These are phyloP conservation scores for Colletotrichum karsti DNA, from an alignment of 2,329 filamentous ascomycete genomes.

Conservation along the genomic window DNA sequence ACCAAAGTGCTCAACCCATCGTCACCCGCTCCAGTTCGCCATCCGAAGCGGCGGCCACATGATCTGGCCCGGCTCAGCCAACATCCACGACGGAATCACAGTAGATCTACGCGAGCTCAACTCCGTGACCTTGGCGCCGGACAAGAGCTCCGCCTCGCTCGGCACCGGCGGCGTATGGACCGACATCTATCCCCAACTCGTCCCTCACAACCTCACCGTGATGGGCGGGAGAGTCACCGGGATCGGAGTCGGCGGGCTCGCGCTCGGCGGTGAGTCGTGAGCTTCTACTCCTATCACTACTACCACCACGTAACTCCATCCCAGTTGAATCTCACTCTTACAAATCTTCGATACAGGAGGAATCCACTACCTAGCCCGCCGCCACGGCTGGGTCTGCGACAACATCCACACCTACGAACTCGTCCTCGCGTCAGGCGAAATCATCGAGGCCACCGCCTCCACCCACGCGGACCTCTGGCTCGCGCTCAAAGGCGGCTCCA, in stretches of 20 bases:
- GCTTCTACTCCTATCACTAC: rapidly evolving
- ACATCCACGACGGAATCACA: conserved; percentile 14
- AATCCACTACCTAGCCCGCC: conserved; percentile 33
- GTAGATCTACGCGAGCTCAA: conserved; percentile 7
- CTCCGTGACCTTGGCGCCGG: not conserved
- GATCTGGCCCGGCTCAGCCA: conserved; percentile 10
- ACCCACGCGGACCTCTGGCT: conserved; percentile 48
- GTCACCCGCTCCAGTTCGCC: not conserved
- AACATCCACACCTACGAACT: conserved; percentile 50
- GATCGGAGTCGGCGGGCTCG: not conserved
- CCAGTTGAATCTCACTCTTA: not conserved
- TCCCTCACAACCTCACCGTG: not conserved
- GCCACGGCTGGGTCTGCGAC: conserved; percentile 52
- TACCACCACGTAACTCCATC: rapidly evolving
- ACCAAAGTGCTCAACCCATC: not conserved
- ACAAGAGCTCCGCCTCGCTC: not conserved
- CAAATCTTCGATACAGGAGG: too few species aligned
- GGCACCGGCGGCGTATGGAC: not conserved
- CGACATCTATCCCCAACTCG: not conserved
- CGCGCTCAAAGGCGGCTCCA: conserved; percentile 53
- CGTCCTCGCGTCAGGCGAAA: conserved; percentile 48
- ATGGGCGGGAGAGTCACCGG: not conserved
- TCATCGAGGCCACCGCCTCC: conserved; percentile 38
- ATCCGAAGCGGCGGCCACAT: conserved; percentile 15
- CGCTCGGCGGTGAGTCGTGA: not conserved